Base-by-base conservation (phyloP, 2,329 filamentous ascomycete species). In the Phoma sp. region DNA sequence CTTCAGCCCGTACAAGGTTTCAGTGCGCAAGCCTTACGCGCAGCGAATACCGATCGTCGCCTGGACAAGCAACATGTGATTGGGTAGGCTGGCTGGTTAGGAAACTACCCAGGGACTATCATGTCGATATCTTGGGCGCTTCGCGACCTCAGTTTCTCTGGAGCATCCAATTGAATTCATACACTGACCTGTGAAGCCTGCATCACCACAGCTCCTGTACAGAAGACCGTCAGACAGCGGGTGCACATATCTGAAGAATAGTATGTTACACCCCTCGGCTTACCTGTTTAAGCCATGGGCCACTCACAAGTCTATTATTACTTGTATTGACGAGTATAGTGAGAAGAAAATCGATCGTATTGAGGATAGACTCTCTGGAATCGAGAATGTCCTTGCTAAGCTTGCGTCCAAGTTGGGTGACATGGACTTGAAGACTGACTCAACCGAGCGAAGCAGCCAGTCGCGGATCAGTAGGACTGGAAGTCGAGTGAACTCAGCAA, bases 281-380 rank as follows among this genome's bases (percentile, higher is more conserved):
- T 14, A 8, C 36, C 14, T 38, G 14, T 10, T 38, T 10, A 22
- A 7, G 11, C 11, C 8, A 10, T 13, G 18, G 18, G 18, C 18
- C 18, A 18, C 18, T 18, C 18, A 13, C n/a, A 13, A n/a, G 24
- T 25, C 27, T 11, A 11, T 27, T n/a, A 29, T 7, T 9, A 9
- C 13, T 11, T 11, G 14, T 29, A 7, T 22, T 67, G 38, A 66
- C 46, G 5, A 7, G 8, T 4, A 3, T 36, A 82, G 79, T 67
- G 81, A 83, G 63, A 78, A 74, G 61, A 82, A 83, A 65, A 81
- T 83, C 43, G 80, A 83, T 55, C 64, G 78, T 10, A 82, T 83
- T 45, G 80, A 82, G 60, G 76, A 79, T 27, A 76, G 80, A 13
- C 68, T 83, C 7, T 73, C 74, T 6, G 73, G 74, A n/a, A 81